Evolutionary conservation across 1,139 yeast species (phyloP), one percentile per base, ranked within the genome.

Genomic region (Suhomyces yuchorum): DNA sequence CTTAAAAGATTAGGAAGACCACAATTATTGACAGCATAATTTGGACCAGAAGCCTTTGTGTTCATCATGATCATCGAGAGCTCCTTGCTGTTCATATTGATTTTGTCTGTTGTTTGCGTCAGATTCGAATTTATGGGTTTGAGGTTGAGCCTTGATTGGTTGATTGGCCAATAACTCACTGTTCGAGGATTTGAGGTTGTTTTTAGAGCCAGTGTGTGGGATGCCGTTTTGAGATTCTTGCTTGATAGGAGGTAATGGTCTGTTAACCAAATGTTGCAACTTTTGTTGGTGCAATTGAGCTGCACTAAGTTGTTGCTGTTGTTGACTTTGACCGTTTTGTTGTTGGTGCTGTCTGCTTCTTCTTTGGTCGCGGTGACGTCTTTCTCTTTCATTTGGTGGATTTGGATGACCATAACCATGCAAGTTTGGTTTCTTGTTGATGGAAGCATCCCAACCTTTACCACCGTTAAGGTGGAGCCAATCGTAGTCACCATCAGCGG

Each of bases 381-480:
- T 56, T 39, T 63, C 67, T 19, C 67, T 52, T 24, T 61, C 67
- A 48, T 65, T 61, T 22, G 80, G 79, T 30, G 80, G 80, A 56
- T 71, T 74, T 42, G 80, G 81, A 62, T 79, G 80, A 23, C 97
- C 97, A 65, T 91, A 91, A 34, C 97, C 97, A 67, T 90, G 96
- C 61, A 91, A 75, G 66, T 91, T 90, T 43, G 96, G 93, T 66
- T 91, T 88, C 66, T 87, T 89, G 65, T 88, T 87, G 58, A 87
- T 84, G 46, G 78, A 66, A 49, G 88, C 77, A 66, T 91, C 96
- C 96, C 96, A 92, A 30, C 97, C 97, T 66, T 84, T 83, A 50
- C 97, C 97, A 51, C 87, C 85, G 65, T 92, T 92, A 60, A 92
- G 81, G 62, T 84, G 88, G 86, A 88, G 84, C 98, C 98, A 92